phyloP scores from a whole-genome alignment of 805 yeast species.

The Metschnikowia santaceciliae region DNA sequence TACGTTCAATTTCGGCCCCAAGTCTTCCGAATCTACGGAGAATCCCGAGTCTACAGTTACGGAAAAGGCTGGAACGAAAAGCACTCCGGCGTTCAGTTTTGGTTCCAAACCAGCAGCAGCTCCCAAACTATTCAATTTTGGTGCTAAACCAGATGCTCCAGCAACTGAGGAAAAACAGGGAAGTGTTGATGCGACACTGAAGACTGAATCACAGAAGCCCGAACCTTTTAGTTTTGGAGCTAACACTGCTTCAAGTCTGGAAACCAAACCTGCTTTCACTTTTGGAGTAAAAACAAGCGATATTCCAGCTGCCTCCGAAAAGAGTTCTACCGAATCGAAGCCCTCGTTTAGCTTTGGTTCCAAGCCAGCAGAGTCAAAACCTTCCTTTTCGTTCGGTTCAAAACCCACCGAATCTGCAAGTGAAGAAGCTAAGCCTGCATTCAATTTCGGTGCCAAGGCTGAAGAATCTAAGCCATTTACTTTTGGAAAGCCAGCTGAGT shows the following conservation, averaged over 20 bases:
- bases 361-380: slow-evolving; percentile 1
- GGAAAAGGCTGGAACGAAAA: not conserved
- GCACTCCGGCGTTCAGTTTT: not conserved
- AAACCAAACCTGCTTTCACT: not conserved
- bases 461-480: slow-evolving; percentile 1
- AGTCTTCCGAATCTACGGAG: not conserved
- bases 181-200: not conserved
- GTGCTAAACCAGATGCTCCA: not conserved
- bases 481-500: slow-evolving; percentile 2
- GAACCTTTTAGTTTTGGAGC: not conserved
- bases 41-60: not conserved
- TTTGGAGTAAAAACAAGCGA: slow-evolving; percentile 1
- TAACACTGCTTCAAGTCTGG: not conserved
- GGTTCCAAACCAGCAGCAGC: not conserved
- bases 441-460: slow-evolving; percentile 1
- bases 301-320: not conserved
- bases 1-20: slow-evolving; percentile 1
- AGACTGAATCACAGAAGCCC: not conserved
- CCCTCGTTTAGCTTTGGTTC: slow-evolving; percentile 11
- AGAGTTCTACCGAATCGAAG: not conserved
- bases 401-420: not conserved
- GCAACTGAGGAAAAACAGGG: not conserved
- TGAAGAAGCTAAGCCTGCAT: not conserved
- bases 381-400: not conserved
- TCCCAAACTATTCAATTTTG: not conserved